These are phyloP conservation scores for Epithemia pelagica DNA, from an alignment of 108 stramenopile species.

Conservation along the genomic window DNA sequence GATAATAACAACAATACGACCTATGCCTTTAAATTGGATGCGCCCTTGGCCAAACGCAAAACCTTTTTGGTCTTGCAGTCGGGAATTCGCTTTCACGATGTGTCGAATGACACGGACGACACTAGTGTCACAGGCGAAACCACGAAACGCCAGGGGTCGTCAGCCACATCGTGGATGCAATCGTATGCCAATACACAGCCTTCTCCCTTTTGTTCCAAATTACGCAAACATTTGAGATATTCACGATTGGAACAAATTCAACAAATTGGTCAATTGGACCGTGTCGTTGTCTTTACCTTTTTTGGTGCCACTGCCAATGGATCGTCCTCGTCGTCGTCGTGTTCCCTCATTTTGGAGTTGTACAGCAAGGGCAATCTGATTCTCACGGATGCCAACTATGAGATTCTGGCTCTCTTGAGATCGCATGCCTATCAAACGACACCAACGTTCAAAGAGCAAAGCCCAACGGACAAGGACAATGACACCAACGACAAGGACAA, in stretches of 20 bases:
- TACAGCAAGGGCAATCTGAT: conserved; percentile 93
- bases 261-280: conserved; percentile 89
- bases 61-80: conserved; percentile 81
- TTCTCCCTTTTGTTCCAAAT: conserved; percentile 87
- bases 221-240: conserved; percentile 92
- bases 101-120: conserved; percentile 22
- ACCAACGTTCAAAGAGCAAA: conserved; percentile 17
- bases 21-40: background rate
- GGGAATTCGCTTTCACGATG: conserved; percentile 95
- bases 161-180: conserved; percentile 6
- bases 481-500: conserved; percentile 9
- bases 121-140: background rate
- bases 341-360: conserved; percentile 87
- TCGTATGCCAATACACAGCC: conserved; percentile 43
- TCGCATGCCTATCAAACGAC: conserved; percentile 73
- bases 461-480: conserved; percentile 1
- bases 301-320: background rate
- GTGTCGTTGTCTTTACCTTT: conserved; percentile 92
- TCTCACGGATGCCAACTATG: conserved; percentile 67
- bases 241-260: conserved; percentile 84
- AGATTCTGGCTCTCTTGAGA: conserved; percentile 86
- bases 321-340: conserved; percentile 68
- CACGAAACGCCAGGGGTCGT: background rate
- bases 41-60: background rate
- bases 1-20: conserved; percentile 11